Base-by-base conservation (phyloP, 139 green algal species). In the Chlamydomonas incerta region DNA sequence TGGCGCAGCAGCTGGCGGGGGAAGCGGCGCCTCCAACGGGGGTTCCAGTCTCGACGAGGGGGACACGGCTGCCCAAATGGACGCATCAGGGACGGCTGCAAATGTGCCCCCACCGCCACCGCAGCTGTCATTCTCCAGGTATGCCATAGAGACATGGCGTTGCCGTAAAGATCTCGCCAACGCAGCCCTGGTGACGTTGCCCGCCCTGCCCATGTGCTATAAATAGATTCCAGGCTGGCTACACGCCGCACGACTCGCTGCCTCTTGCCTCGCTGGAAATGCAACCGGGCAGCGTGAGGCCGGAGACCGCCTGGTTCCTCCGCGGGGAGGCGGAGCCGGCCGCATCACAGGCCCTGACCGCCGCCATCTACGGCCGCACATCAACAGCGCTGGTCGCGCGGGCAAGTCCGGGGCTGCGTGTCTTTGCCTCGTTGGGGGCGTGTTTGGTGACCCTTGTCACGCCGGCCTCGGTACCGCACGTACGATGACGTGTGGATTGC, bases 291-390 rank as follows among this genome's bases (percentile, higher is more conserved):
- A 20, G 26, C 11, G 62, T 33, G 13, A 8, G 52, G 47, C 79
- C 79, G 23, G 79, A 85, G 14, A 41, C 11, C 0, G 79, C 79
- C 20, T 85, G 79, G 79, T 85, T 85, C 63, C 26, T 85, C 0
- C 79, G 46, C 0, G 79, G 79, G 5, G 79, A 85, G 29, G 79
- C 65, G 0, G 33, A 35, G 3, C 29, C 14, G 29, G 14, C 37
- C 5, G 15, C 63, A 18, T 83, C 77, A 0, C 35, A 33, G 21
- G n/a, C 77, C 26, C 77, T 83, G 1, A n/a, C 77, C 0, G 26
- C 63, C 41, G 77, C 77, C 60, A 83, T 83, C 9, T 83, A 47
- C n/a, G 77, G 77, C 11, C 74, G 33, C 35, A 72, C 41, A 8
- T 5, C 41, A 8, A 50, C 41, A 8, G 41, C 41, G 41, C 8